Evolutionary conservation across 345 rosid species (phyloP).

Genomic region (Reutealis trisperma): DNA sequence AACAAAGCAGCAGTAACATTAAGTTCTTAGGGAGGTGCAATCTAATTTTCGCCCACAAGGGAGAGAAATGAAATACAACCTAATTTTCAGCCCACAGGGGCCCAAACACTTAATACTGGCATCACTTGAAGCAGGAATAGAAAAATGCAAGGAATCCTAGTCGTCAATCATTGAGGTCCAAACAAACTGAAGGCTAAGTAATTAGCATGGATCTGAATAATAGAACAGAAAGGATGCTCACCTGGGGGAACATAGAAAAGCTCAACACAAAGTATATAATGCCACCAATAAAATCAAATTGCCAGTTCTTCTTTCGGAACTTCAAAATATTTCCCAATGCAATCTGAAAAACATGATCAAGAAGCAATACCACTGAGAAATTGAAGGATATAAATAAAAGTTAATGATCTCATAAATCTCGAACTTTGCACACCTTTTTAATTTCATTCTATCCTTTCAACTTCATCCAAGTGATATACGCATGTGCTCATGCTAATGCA

Average conservation of each 20-base stretch:
- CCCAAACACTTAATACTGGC: background rate
- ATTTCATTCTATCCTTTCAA: no score
- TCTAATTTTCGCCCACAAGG: slow-evolving; percentile 11
- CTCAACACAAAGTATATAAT: slow-evolving; percentile 85
- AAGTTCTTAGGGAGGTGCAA: background rate
- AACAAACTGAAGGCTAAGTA: slow-evolving; percentile 10
- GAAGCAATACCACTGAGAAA: slow-evolving; percentile 2
- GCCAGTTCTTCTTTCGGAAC: slow-evolving; percentile 99
- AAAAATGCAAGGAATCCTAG: background rate
- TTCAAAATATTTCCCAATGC: slow-evolving; percentile 98
- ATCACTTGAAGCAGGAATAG: background rate
- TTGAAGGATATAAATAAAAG: background rate
- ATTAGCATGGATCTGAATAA: slow-evolving; percentile 4
- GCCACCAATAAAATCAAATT: slow-evolving; percentile 97
- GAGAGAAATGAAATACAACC: background rate
- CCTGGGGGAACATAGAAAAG: slow-evolving; percentile 95
- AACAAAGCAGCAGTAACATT: background rate
- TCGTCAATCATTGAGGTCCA: background rate
- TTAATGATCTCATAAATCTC: no score
- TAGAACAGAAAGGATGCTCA: slow-evolving; percentile 33
- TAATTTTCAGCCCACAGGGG: background rate
- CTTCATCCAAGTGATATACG: no score
- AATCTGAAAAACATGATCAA: slow-evolving; percentile 54
- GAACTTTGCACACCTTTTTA: no score
- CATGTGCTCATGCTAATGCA: no score